Conservation (phyloP, 2,329 filamentous ascomycete species). For the Zalaria obscura region DNA sequence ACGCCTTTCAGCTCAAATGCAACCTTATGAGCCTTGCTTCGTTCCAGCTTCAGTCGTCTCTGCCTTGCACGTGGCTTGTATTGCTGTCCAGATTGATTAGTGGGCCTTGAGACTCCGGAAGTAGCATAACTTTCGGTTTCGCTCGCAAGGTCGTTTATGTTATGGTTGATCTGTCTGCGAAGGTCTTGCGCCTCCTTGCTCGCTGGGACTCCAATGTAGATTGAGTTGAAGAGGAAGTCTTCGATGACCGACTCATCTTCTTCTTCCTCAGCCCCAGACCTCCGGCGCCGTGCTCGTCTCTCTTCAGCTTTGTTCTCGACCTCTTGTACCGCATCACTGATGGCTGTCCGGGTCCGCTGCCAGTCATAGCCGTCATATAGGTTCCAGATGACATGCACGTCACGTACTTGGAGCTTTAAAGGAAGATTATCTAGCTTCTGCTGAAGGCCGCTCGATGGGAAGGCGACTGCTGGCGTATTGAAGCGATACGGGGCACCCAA, state of each 20-base stretch:
- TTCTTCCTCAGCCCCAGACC: conserved; percentile 43
- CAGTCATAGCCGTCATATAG: conserved; percentile 97
- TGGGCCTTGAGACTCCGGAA: conserved; percentile 45
- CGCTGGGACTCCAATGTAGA: conserved; percentile 85
- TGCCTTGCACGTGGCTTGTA: conserved; percentile 15
- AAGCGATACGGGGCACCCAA: conserved; percentile 16
- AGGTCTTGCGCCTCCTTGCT: conserved; percentile 70
- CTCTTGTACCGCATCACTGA: conserved; percentile 75
- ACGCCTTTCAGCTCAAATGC: conserved; percentile 84
- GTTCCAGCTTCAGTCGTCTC: conserved; percentile 52
- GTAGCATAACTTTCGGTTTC: conserved; percentile 84
- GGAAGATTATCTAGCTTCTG: conserved; percentile 21
- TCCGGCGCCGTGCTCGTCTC: conserved; percentile 44
- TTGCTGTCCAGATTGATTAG: conserved; percentile 25
- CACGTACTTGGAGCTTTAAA: conserved; percentile 62
- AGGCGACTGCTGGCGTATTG: conserved; percentile 11
- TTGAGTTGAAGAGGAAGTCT: conserved; percentile 95
- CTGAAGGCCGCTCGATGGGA: neutral
- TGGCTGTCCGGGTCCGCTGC: conserved; percentile 72
- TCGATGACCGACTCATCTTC: conserved; percentile 80
- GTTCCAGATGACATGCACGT: conserved; percentile 94
- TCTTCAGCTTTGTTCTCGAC: conserved; percentile 75
- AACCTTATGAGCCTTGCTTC: conserved; percentile 88
- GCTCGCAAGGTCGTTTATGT: conserved; percentile 71
- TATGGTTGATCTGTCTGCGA: conserved; percentile 69